Evolutionary conservation across 176 grass and related monocot species (phyloP).

Genomic region (Ensete ventricosum): DNA sequence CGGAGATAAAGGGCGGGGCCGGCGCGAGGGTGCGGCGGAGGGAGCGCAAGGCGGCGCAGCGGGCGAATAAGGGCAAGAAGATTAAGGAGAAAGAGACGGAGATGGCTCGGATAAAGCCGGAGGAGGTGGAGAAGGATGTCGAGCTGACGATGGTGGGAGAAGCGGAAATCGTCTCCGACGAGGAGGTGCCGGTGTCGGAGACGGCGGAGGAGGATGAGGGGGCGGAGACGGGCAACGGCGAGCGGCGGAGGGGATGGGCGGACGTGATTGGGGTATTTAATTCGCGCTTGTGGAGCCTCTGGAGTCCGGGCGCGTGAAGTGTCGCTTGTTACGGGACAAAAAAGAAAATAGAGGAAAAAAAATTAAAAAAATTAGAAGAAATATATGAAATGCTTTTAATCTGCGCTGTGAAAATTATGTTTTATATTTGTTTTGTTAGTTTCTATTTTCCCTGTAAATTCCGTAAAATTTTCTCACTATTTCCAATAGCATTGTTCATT

Average conservation of each 20-base stretch:
- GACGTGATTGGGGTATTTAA: conserved; percentile 37
- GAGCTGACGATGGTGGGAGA: neutral
- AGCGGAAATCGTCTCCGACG: neutral
- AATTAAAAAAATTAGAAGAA: neutral
- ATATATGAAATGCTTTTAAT: neutral
- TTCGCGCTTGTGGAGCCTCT: conserved; percentile 28
- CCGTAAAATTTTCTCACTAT: too few species aligned
- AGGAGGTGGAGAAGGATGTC: neutral
- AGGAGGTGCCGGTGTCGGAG: neutral
- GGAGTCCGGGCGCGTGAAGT: conserved; percentile 17
- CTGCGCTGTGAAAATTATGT: neutral
- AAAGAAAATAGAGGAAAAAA: neutral
- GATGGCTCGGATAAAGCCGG: neutral
- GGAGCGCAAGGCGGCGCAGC: conserved; percentile 16
- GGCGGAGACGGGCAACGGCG: conserved; percentile 4
- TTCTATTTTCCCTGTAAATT: too few species aligned
- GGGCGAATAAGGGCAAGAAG: conserved; percentile 23
- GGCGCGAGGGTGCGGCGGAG: neutral
- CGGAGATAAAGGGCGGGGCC: conserved; percentile 6
- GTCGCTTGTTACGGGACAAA: neutral
- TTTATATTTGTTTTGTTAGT: neutral
- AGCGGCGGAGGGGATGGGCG: conserved; percentile 39
- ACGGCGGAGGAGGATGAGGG: neutral
- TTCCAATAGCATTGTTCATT: too few species aligned
- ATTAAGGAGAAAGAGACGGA: conserved; percentile 14